phyloP scores from a whole-genome alignment of 345 rosid genomes.

The Acer campestre region DNA sequence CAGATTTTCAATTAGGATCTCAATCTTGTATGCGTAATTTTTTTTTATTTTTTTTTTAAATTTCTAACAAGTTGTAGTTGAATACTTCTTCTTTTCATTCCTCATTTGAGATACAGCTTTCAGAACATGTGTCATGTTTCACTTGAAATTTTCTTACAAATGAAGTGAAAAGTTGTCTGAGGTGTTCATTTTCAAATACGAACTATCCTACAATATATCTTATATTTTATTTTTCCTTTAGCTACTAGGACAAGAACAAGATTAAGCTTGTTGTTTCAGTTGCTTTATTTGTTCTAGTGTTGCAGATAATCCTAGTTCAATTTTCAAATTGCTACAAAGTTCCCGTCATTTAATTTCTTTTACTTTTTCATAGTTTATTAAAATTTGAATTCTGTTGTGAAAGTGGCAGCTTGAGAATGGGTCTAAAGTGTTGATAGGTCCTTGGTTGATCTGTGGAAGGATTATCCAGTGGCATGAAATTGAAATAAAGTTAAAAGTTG shows the following conservation, averaged over 20 bases:
- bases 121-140: not conserved
- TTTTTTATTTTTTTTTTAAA: not conserved
- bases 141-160: constrained; percentile 6
- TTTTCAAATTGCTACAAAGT: not conserved
- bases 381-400: not conserved
- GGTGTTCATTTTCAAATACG: constrained; percentile 3
- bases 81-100: not conserved
- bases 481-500: not conserved
- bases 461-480: not conserved
- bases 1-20: not conserved
- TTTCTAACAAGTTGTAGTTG: not conserved
- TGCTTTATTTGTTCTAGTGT: not conserved
- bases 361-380: not conserved
- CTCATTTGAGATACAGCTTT: not conserved
- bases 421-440: not conserved
- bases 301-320: not conserved
- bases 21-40: not conserved
- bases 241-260: not conserved
- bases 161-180: constrained; percentile 10
- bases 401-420: not conserved
- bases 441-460: not conserved
- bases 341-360: not conserved
- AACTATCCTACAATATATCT: not conserved
- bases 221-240: not conserved
- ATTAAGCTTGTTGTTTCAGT: not conserved